Base-by-base conservation (phyloP, 805 yeast species). In the Candida odintsovae region DNA sequence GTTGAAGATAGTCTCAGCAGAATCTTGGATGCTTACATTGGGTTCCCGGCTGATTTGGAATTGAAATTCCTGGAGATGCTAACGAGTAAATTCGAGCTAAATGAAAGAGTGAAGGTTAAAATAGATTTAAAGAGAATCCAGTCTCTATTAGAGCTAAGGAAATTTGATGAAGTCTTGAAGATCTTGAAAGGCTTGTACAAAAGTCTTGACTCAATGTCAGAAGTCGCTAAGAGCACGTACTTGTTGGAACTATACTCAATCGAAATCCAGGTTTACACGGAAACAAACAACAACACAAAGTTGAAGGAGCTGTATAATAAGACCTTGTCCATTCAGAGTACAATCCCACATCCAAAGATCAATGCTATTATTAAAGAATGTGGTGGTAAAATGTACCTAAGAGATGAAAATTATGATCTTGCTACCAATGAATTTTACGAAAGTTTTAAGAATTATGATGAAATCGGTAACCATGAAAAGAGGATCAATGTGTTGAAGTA, bases 351-450 rank as follows among this genome's bases (percentile, higher is more conserved):
- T 57, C 90, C 95, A 1, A 70, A 75, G 41, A 80, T 84, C 23
- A 69, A 81, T 62, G 96, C 92, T 1, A 76, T 83, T n/a, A 75
- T 87, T 22, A 74, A 79, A 50, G 92, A 86, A 60, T 82, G 88
- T 52, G 87, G 89, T 0, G 95, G 90, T 2, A 75, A 79, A 44
- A 72, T 86, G 51, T 74, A 77, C 42, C 80, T 86, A 73, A 70
- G 76, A 49, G 74, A 77, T 42, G 75, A 74, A 13, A 77, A 80
- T 50, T 86, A 75, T 69, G 78, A 74, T 29, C 63, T 62, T 42
- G 89, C 87, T 0, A 68, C 81, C 10, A 71, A 72, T 46, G 73
- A 68, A 46, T 76, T 80, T 46, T 76, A 76, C 52, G 81, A 75
- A 50, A 68, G 80, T 26, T 80, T 80, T 59, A 77, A 77, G 50